Conservation (phyloP, 768 basidiomycete species). For the Crassisporium funariophilum region DNA sequence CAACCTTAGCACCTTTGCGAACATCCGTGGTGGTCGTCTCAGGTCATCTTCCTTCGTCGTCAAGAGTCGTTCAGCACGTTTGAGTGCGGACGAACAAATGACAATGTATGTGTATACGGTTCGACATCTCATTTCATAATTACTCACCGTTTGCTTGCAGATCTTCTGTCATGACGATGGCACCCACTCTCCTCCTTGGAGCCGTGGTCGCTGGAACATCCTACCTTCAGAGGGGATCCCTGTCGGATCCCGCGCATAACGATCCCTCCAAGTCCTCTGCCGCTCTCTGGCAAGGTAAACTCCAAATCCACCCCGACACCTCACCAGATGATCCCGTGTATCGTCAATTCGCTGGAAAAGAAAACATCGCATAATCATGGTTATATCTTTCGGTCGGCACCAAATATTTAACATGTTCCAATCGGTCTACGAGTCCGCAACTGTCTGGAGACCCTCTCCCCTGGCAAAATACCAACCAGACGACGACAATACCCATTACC, state of each 20-base stretch:
- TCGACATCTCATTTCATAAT: background rate
- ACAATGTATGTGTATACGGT: slow-evolving; percentile 38
- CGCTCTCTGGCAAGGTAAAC: slow-evolving; percentile 81
- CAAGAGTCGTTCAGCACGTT: slow-evolving; percentile 71
- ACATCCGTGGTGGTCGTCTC: slow-evolving; percentile 86
- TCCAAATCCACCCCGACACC: slow-evolving; percentile 89
- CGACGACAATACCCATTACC: background rate
- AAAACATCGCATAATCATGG: slow-evolving; percentile 25
- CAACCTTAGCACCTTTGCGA: slow-evolving; percentile 80
- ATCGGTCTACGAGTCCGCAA: background rate
- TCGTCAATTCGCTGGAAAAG: slow-evolving; percentile 26
- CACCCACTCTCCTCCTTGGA: slow-evolving; percentile 45
- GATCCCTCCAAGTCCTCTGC: slow-evolving; percentile 84
- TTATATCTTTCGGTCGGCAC: background rate
- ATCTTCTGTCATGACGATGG: slow-evolving; percentile 51
- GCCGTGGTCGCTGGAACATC: slow-evolving; percentile 70
- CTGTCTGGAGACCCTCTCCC: no score
- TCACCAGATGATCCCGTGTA: slow-evolving; percentile 61
- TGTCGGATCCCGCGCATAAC: slow-evolving; percentile 73
- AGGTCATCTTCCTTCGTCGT: slow-evolving; percentile 84
- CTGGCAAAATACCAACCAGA: no score
- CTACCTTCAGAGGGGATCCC: slow-evolving; percentile 54
- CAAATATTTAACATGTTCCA: background rate
- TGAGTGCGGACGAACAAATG: slow-evolving; percentile 51
- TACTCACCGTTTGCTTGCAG: slow-evolving; percentile 20